Base-by-base conservation (phyloP, 2,329 filamentous ascomycete genomes). In the Fusarium denticulatum region DNA sequence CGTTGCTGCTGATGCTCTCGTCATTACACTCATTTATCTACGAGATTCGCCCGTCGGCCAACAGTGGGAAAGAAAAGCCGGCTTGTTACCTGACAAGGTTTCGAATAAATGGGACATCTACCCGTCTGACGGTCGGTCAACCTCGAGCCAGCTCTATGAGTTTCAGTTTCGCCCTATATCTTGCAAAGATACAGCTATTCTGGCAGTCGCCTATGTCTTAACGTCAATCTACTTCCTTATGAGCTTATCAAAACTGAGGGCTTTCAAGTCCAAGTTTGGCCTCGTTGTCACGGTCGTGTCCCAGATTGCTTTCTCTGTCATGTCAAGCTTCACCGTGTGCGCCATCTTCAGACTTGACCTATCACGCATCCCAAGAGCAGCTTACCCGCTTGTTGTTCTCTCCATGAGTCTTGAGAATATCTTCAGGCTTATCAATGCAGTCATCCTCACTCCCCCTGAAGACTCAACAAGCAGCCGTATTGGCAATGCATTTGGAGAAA, bases 241-340 rank as follows among this genome's bases (percentile, higher is more conserved):
- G 73, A 93, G 88, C 72, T 83, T 96, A 67, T 89, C 90, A 52
- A 92, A 92, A 76, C 82, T 95, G 40, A 88, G 90, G 63, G 93
- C 93, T 22, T 89, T 96, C 78, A 95, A 94, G 81, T 95, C 93
- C 43, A 90, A 90, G 77, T 82, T 93, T 46, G 93, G 93, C 37
- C 84, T 96, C 58, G 90, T 94, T 53, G 81, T 93, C 34, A 92
- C 93, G 1, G 90, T 94, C 49, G 83, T 92, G 67, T 88, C 87
- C 1, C 93, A 96, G 82, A 91, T 93, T 73, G 83, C 88, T 7
- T 88, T 93, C 39, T 93, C 93, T 22, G 91, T 95, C 76, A 86
- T 94, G 82, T 93, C 93, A 8, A 95, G 93, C 80, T 94, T 96
- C 77, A 94, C 93, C 1, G 86, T 96, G 42, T 95, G 93, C 78